A percentile compares a stretch with the other conserved stretches of the same genome.
phyloP scores from a whole-genome alignment of 495 filamentous ascomycete species.

The Neurospora sp. region DNA sequence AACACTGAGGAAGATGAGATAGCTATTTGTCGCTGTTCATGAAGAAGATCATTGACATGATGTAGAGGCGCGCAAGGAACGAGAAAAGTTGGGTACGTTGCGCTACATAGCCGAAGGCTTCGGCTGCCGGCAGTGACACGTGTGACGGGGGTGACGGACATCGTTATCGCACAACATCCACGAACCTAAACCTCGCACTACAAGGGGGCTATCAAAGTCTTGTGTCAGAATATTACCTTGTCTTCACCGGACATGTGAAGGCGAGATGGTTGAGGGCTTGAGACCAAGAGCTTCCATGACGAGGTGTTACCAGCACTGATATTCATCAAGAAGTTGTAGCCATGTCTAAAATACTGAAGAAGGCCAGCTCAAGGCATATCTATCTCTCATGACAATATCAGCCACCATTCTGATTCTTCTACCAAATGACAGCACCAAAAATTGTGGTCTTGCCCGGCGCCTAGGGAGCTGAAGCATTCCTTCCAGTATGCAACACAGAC shows the following conservation, averaged over 20 bases:
- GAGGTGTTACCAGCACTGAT: not conserved
- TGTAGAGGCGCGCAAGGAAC: not conserved
- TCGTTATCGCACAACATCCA: not conserved
- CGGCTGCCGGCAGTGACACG: not conserved
- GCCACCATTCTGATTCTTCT: not conserved
- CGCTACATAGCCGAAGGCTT: not conserved
- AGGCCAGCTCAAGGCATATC: not conserved
- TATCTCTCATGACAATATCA: not conserved
- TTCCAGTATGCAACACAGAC: not conserved
- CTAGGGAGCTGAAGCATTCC: not conserved
- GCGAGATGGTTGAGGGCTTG: not conserved
- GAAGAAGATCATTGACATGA: not conserved
- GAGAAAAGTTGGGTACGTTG: not conserved
- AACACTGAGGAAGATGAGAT: not conserved
- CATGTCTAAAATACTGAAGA: not conserved
- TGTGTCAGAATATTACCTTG: not conserved
- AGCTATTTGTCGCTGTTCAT: not conserved
- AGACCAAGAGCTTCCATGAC: not conserved
- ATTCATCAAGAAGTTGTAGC: not conserved
- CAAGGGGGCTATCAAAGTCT: not conserved
- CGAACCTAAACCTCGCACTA: not conserved
- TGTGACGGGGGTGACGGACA: not conserved
- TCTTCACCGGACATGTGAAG: not conserved
- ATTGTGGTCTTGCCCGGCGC: not conserved
- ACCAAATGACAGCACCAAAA: not conserved